Base-by-base conservation (phyloP, 2,329 filamentous ascomycete species). In the Xylogone sp. region DNA sequence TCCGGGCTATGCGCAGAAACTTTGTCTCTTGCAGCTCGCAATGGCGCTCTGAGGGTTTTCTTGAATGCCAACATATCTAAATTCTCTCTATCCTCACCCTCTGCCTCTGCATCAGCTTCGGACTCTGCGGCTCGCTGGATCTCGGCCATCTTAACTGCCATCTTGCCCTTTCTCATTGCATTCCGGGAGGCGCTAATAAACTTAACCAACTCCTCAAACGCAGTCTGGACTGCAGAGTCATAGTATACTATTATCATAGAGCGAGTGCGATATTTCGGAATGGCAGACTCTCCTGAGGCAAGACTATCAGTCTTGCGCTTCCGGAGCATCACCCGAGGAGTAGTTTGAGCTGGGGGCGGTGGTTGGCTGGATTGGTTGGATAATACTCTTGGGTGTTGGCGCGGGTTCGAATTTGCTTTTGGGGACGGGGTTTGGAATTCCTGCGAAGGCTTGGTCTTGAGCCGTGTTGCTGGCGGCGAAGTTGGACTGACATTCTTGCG, bases 201-300 rank as follows among this genome's bases (percentile, higher is more conserved):
- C 55, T 90, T 86, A 51, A 96, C 91, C 46, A 96, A 73, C 50
- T 86, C 78, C 61, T 96, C 91, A 58, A 97, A 90, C 39, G 86
- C 83, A 47, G 83, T 83, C 65, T 97, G 91, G 3, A 95, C 86
- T 55, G 90, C 86, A 59, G 87, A 89, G 65, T 97, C 92, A 66
- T 97, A 97, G 69, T 90, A 92, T n/a, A 97, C 88, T 42, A 94
- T 85, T 45, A 93, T 86, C 77, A 90, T 87, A 52, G 79, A 85
- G 58, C 87, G 82, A 3, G 83, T 84, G 50, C 88, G 83, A 65
- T 87, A 87, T 55, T 66, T 66, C 8, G 63, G 59, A 8, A 50
- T 53, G 18, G 55, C n/a, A 2, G 63, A 62, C 39, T 62, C 61
- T 9, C 53, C 59, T 2, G 65, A 66, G 3, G 60, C 61, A 21